Conservation (phyloP, 805 yeast species). For the Diddensiella transvaalensis region DNA sequence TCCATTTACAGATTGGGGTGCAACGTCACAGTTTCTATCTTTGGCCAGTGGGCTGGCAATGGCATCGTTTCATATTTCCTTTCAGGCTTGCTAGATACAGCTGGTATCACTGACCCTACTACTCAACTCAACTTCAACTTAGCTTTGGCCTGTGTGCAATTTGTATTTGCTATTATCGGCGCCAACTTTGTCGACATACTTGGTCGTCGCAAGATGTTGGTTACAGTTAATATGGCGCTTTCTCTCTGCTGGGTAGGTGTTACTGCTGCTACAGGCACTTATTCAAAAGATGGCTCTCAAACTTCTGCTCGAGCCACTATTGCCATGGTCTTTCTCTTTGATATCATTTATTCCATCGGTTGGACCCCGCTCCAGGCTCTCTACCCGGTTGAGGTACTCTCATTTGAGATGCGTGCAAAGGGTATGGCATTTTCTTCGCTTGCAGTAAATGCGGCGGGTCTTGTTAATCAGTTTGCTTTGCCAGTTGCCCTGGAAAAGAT, state of each 20-base stretch:
- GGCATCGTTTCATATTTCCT: constrained; percentile 22
- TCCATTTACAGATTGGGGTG: constrained; percentile 21
- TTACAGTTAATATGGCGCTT: constrained; percentile 23
- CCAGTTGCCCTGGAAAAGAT: constrained; percentile 34
- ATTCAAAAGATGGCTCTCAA: constrained; percentile 17
- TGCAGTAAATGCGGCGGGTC: constrained; percentile 31
- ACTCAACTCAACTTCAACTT: constrained; percentile 27
- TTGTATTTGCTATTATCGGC: constrained; percentile 19
- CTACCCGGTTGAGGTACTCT: constrained; percentile 33
- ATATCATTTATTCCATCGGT: constrained; percentile 25
- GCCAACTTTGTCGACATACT: constrained; percentile 27
- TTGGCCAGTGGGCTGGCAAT: constrained; percentile 17
- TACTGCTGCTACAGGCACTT: constrained; percentile 27
- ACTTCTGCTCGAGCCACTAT: constrained; percentile 26
- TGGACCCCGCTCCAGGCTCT: constrained; percentile 39
- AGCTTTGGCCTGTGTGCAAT: constrained; percentile 10
- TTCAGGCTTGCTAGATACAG: constrained; percentile 16
- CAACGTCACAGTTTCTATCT: constrained; percentile 13
- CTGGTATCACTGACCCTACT: constrained; percentile 13
- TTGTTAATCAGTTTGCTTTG: constrained; percentile 28
- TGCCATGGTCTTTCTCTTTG: constrained; percentile 19
- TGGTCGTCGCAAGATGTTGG: constrained; percentile 31
- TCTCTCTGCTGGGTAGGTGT: constrained; percentile 36
- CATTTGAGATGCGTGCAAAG: constrained; percentile 33
- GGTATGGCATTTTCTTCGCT: constrained; percentile 30